Evolutionary conservation across 495 filamentous ascomycete genomes (phyloP).

Genomic region (Xylaria curta): DNA sequence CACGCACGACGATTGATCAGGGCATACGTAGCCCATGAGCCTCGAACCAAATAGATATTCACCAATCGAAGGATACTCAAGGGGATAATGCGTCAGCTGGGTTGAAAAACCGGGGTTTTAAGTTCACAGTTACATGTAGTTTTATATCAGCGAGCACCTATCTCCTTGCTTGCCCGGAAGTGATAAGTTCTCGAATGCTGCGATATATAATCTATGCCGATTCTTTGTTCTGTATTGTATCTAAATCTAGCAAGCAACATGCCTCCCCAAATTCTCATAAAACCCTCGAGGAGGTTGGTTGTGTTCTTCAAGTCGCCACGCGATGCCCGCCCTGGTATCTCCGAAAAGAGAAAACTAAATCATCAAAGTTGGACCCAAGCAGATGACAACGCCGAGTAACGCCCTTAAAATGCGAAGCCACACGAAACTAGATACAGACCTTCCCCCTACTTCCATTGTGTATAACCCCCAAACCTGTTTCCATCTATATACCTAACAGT

Average conservation of each 20-base stretch:
- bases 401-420: constrained; percentile 8
- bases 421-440: background rate
- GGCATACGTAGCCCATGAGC: background rate
- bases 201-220: background rate
- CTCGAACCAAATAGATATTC: background rate
- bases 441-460: background rate
- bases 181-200: background rate
- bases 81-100: background rate
- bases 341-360: background rate
- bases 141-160: too few species aligned
- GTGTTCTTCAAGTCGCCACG: background rate
- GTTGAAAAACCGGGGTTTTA: background rate
- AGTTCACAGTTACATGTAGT: background rate
- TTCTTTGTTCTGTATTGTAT: background rate
- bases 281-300: background rate
- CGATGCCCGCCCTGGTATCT: constrained; percentile 12
- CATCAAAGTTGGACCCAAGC: background rate
- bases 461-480: background rate
- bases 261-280: background rate
- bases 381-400: constrained; percentile 3
- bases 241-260: constrained; percentile 1
- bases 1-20: background rate
- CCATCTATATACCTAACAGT: constrained; percentile 68
- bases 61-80: background rate
- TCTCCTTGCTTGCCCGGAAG: too few species aligned